A percentile compares a stretch with the other conserved stretches of the same genome.
Evolutionary conservation across 768 basidiomycete genomes (phyloP).

Genomic region (Strobilomyces echinocephalus): DNA sequence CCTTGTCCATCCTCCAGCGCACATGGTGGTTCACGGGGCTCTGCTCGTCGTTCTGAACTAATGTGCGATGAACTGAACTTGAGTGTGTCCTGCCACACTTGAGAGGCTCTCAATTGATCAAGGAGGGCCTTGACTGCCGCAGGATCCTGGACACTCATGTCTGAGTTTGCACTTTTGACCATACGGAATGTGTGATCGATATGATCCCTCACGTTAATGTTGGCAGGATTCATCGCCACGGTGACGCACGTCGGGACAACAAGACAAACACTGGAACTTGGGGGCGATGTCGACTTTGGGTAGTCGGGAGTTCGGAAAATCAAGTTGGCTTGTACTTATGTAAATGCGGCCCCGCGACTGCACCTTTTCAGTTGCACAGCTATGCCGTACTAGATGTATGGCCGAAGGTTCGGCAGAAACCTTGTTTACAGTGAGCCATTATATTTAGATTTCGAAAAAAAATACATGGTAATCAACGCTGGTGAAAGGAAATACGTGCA

Average conservation of each 20-base stretch:
- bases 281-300: too few relatives aligned
- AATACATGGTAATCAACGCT: too few relatives aligned
- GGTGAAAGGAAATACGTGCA: too few relatives aligned
- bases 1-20: slow-evolving; percentile 3
- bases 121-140: slow-evolving; percentile 64
- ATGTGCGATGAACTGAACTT: slow-evolving; percentile 9
- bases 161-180: not conserved
- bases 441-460: too few relatives aligned
- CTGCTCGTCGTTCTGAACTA: not conserved
- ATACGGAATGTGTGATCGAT: not conserved
- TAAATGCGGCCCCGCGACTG: too few relatives aligned
- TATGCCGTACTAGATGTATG: too few relatives aligned
- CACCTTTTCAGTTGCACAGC: too few relatives aligned
- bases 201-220: slow-evolving; percentile 50
- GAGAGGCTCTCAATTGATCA: slow-evolving; percentile 61
- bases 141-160: slow-evolving; percentile 48
- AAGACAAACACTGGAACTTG: not conserved
- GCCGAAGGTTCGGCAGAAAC: too few relatives aligned
- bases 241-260: too few relatives aligned
- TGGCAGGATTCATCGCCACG: slow-evolving; percentile 35
- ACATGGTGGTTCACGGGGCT: slow-evolving; percentile 6
- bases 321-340: too few relatives aligned
- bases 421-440: too few relatives aligned
- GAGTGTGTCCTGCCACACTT: slow-evolving; percentile 59
- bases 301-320: too few relatives aligned